Conservation (phyloP, 139 green algal genomes). For the Chlamydomonas eustigma region DNA sequence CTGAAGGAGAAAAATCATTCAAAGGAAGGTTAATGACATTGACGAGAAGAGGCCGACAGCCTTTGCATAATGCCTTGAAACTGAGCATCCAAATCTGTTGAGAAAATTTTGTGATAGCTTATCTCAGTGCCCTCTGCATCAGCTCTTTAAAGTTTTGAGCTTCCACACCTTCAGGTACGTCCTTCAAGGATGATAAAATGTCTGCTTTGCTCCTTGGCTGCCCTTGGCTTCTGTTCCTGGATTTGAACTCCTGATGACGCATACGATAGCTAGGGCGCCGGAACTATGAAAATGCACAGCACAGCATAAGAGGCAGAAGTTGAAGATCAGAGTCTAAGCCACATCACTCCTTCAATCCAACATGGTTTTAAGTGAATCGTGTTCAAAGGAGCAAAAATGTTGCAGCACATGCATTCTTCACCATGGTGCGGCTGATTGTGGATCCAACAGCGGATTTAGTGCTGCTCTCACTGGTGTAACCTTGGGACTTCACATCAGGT, state of each 20-base stretch:
- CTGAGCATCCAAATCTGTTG: no score
- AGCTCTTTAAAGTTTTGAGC: no score
- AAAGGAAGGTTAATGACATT: neutral
- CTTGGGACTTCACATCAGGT: constrained; percentile 8
- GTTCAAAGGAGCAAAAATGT: neutral
- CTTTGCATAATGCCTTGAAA: neutral
- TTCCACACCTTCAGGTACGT: neutral
- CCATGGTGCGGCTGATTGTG: neutral
- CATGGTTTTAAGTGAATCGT: neutral
- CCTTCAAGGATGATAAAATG: neutral
- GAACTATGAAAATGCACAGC: neutral
- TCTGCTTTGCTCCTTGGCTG: neutral
- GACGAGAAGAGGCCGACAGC: neutral
- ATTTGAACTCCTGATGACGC: no score
- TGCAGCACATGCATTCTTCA: neutral
- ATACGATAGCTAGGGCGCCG: neutral
- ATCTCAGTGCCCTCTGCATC: no score
- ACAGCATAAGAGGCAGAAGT: neutral
- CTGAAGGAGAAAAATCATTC: neutral
- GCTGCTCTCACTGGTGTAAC: constrained; percentile 24
- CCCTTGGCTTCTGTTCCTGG: neutral
- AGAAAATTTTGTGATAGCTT: no score
- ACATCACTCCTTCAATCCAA: no score
- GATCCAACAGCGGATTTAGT: neutral
- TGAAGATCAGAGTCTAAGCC: neutral